These are phyloP conservation scores for Batkoa obscura DNA, from an alignment of 371 early-diverging fungal species.

Conservation along the genomic window DNA sequence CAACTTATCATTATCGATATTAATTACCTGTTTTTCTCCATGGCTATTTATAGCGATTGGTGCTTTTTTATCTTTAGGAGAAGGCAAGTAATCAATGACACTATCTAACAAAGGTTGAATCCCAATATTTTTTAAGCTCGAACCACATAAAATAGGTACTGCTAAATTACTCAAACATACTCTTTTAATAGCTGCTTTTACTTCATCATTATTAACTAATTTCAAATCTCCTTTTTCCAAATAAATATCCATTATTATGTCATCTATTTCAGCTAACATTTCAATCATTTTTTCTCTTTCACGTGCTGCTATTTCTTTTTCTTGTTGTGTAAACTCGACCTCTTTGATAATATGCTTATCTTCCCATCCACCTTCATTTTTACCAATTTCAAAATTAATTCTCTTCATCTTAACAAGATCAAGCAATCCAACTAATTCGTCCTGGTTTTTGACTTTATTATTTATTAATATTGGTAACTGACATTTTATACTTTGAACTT, in stretches of 20 bases:
- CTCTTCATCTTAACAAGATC: constrained; percentile 63
- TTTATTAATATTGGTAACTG: constrained; percentile 37
- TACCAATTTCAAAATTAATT: constrained; percentile 33
- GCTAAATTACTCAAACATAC: constrained; percentile 40
- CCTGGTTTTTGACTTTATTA: constrained; percentile 8
- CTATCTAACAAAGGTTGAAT: constrained; percentile 88
- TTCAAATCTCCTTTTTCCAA: constrained; percentile 51
- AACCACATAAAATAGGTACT: constrained; percentile 77
- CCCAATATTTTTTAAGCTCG: constrained; percentile 75
- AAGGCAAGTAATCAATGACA: constrained; percentile 68
- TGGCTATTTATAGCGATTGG: constrained; percentile 11
- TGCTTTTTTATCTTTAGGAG: constrained; percentile 35
- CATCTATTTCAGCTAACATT: constrained; percentile 66
- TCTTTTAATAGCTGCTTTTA: constrained; percentile 49
- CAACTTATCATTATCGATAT: constrained; percentile 20
- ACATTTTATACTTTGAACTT: constrained; percentile 43
- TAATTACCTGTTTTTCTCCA: background rate
- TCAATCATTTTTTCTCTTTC: constrained; percentile 59
- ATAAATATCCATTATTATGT: constrained; percentile 60
- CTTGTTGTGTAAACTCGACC: background rate
- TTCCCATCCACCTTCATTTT: constrained; percentile 5
- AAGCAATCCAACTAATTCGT: constrained; percentile 32
- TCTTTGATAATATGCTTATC: constrained; percentile 24
- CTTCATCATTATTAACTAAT: constrained; percentile 28
- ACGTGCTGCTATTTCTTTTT: background rate